Evolutionary conservation across 1,139 yeast genomes (phyloP).

Genomic region (Nakaseomyces sp.): DNA sequence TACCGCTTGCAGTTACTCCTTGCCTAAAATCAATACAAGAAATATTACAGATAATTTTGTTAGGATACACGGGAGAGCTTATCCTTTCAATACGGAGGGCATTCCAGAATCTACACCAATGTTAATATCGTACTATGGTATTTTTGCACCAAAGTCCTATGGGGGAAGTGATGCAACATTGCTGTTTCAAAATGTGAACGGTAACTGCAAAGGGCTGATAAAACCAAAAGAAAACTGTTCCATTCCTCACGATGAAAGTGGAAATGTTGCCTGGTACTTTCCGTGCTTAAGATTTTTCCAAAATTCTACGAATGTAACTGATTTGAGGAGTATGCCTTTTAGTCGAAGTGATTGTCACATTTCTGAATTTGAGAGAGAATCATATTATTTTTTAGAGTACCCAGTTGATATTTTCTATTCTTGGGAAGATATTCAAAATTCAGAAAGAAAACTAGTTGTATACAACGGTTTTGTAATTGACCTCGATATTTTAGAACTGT

Average conservation of each 20-base stretch:
- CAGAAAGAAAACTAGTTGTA: constrained; percentile 69
- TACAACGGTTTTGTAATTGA: constrained; percentile 85
- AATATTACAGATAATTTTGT: constrained; percentile 43
- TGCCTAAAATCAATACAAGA: constrained; percentile 10
- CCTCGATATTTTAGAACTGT: constrained; percentile 65
- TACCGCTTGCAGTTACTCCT: constrained; percentile 58
- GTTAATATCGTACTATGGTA: constrained; percentile 57
- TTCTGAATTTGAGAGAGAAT: constrained; percentile 53
- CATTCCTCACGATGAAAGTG: constrained; percentile 56
- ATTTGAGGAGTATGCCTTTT: background rate
- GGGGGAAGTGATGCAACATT: constrained; percentile 88
- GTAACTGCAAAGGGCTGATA: constrained; percentile 77
- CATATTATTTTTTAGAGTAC: constrained; percentile 52
- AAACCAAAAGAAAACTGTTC: constrained; percentile 57
- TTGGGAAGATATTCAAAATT: constrained; percentile 76
- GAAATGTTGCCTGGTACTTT: constrained; percentile 87
- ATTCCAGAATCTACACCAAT: constrained; percentile 26
- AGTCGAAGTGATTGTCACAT: constrained; percentile 71
- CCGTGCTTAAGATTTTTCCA: constrained; percentile 70
- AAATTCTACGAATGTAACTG: constrained; percentile 41
- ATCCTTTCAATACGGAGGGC: constrained; percentile 33
- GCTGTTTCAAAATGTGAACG: constrained; percentile 90
- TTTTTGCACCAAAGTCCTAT: constrained; percentile 52
- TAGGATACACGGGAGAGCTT: constrained; percentile 75
- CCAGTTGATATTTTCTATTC: constrained; percentile 76